phyloP scores from a whole-genome alignment of 2,329 filamentous ascomycete species.

The Neurospora sp. region DNA sequence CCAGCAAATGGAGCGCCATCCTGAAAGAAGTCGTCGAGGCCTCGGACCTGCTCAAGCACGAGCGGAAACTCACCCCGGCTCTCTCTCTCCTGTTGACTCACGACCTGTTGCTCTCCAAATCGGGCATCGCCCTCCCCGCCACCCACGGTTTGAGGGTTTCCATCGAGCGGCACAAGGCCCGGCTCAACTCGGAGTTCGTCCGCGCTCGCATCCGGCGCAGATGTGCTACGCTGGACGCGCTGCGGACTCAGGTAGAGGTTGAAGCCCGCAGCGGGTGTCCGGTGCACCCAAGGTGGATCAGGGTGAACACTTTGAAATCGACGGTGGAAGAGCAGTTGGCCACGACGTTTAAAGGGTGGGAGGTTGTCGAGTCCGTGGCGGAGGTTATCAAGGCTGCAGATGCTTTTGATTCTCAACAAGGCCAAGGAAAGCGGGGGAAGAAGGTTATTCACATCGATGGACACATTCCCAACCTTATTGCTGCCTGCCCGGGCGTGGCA shows the following conservation, averaged over 20 bases:
- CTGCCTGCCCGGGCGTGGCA: slow-evolving; percentile 54
- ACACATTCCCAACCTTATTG: slow-evolving; percentile 75
- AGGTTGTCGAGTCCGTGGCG: slow-evolving; percentile 42
- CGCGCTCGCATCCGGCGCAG: slow-evolving; percentile 66
- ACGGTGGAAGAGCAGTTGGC: slow-evolving; percentile 62
- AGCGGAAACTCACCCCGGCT: slow-evolving; percentile 78
- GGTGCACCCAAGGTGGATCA: slow-evolving; percentile 78
- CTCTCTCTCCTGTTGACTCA: slow-evolving; percentile 77
- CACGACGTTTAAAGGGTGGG: slow-evolving; percentile 61
- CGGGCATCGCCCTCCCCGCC: slow-evolving; percentile 70
- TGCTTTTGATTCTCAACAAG: neutral
- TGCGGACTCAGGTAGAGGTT: slow-evolving; percentile 50
- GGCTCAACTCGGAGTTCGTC: slow-evolving; percentile 73
- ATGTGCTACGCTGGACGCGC: slow-evolving; percentile 55
- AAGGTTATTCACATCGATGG: slow-evolving; percentile 62
- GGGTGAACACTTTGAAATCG: slow-evolving; percentile 71
- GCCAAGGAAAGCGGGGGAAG: slow-evolving; percentile 1
- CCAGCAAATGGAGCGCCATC: slow-evolving; percentile 81
- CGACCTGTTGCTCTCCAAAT: slow-evolving; percentile 73
- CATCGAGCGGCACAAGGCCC: slow-evolving; percentile 71
- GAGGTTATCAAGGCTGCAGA: slow-evolving; percentile 38
- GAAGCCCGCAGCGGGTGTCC: slow-evolving; percentile 38
- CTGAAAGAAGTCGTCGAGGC: slow-evolving; percentile 85
- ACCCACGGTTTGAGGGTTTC: slow-evolving; percentile 68
- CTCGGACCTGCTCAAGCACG: slow-evolving; percentile 63